Evolutionary conservation across 495 filamentous ascomycete species (phyloP).

Genomic region (Aspergillus funiculosus): DNA sequence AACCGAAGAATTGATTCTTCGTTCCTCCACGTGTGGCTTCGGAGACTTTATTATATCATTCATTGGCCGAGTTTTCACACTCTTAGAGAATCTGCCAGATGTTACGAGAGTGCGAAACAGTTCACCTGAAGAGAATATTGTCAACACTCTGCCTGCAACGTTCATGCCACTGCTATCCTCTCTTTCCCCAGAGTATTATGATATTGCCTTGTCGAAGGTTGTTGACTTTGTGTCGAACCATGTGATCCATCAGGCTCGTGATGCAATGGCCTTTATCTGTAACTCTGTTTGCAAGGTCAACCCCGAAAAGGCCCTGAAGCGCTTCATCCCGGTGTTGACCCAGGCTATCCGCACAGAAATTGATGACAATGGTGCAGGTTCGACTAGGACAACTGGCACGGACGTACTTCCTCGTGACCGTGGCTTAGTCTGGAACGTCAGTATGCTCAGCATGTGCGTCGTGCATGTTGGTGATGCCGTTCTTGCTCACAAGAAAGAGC

Average conservation of each 20-base stretch:
- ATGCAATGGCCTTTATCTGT: slow-evolving; percentile 98
- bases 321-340: slow-evolving; percentile 82
- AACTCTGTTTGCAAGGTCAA: slow-evolving; percentile 92
- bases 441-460: slow-evolving; percentile 96
- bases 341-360: slow-evolving; percentile 93
- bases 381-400: slow-evolving; percentile 84
- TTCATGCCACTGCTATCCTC: slow-evolving; percentile 87
- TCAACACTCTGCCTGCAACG: slow-evolving; percentile 90
- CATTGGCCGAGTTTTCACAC: slow-evolving; percentile 87
- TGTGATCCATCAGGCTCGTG: slow-evolving; percentile 93
- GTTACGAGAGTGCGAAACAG: slow-evolving; percentile 77
- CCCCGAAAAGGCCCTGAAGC: slow-evolving; percentile 83
- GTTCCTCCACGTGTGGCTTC: slow-evolving; percentile 93
- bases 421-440: slow-evolving; percentile 92
- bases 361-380: slow-evolving; percentile 93
- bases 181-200: slow-evolving; percentile 88
- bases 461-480: slow-evolving; percentile 91
- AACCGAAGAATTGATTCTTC: slow-evolving; percentile 82
- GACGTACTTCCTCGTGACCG: slow-evolving; percentile 91
- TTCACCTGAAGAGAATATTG: slow-evolving; percentile 92
- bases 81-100: slow-evolving; percentile 93
- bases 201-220: slow-evolving; percentile 85
- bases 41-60: slow-evolving; percentile 87
- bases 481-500: slow-evolving; percentile 75
- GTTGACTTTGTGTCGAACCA: slow-evolving; percentile 89